A percentile compares a stretch with the other conserved stretches of the same genome.
phyloP scores from a whole-genome alignment of 805 yeast species.

The Jamesozyma hellenica region DNA sequence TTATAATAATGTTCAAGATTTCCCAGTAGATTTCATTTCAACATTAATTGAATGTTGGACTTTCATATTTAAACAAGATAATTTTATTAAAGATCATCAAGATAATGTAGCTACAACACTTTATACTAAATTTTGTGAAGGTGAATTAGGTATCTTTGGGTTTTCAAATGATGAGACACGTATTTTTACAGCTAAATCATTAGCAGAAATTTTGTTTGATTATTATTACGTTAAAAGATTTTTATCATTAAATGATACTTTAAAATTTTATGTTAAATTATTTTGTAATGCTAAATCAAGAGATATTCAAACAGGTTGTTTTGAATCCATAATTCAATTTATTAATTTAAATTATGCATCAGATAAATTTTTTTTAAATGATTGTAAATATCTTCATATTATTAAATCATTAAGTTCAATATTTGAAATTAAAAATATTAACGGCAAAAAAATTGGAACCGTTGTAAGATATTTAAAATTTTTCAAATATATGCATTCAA shows the following conservation, averaged over 20 bases:
- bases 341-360: slow-evolving; percentile 20
- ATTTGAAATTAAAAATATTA: slow-evolving; percentile 18
- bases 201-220: slow-evolving; percentile 30
- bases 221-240: slow-evolving; percentile 14
- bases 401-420: slow-evolving; percentile 20
- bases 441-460: slow-evolving; percentile 11
- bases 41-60: slow-evolving; percentile 21
- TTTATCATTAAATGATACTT: slow-evolving; percentile 13
- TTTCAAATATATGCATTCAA: slow-evolving; percentile 17
- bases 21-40: slow-evolving; percentile 21
- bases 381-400: slow-evolving; percentile 20
- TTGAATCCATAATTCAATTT: slow-evolving; percentile 32
- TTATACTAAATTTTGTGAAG: slow-evolving; percentile 16
- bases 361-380: slow-evolving; percentile 22
- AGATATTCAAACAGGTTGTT: slow-evolving; percentile 25
- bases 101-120: slow-evolving; percentile 11
- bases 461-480: slow-evolving; percentile 18
- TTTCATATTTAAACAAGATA: slow-evolving; percentile 12
- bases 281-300: slow-evolving; percentile 14
- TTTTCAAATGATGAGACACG: slow-evolving; percentile 22
- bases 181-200: slow-evolving; percentile 24
- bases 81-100: slow-evolving; percentile 17
- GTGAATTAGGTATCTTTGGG: slow-evolving; percentile 23
- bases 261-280: slow-evolving; percentile 16
- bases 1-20: slow-evolving; percentile 14